Percentiles rank a stretch among this genome's conserved stretches.
Evolutionary conservation across 176 grass and related monocot genomes (phyloP).

Genomic region (Coix lacrymajobi): DNA sequence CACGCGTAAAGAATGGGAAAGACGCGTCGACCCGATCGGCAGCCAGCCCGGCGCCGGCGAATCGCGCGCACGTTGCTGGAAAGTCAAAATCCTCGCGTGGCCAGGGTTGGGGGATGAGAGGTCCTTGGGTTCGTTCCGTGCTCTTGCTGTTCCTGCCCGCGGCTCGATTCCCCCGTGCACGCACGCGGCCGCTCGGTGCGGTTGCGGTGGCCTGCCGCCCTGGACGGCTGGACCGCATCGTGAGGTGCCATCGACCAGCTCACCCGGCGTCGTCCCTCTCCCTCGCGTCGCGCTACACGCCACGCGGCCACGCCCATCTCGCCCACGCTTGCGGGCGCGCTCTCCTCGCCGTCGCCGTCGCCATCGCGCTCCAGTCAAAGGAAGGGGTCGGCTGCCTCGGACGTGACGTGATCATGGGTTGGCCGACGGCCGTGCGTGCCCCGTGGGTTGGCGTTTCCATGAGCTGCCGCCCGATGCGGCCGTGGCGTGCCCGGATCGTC

Average conservation of each 20-base stretch:
- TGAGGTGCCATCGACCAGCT: constrained; percentile 14
- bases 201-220: no score
- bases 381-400: neutral
- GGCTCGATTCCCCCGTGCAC: neutral
- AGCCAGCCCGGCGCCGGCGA: neutral
- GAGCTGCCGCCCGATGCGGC: neutral
- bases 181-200: neutral
- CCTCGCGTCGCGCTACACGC: no score
- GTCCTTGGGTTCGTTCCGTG: neutral
- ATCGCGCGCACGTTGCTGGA: neutral
- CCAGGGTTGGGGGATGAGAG: neutral
- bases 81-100: constrained; percentile 22
- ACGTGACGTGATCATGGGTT: neutral
- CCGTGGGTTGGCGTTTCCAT: constrained; percentile 1
- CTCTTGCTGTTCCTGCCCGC: neutral
- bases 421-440: neutral
- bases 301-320: no score
- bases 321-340: no score
- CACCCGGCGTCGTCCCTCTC: no score
- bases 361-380: neutral
- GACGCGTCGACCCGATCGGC: neutral
- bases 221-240: neutral
- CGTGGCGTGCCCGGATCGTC: neutral
- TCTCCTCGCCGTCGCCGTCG: constrained; percentile 9
- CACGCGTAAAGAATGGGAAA: neutral